These are phyloP conservation scores for Filosporella fistucella DNA, from an alignment of 495 filamentous ascomycete genomes.

Conservation along the genomic window DNA sequence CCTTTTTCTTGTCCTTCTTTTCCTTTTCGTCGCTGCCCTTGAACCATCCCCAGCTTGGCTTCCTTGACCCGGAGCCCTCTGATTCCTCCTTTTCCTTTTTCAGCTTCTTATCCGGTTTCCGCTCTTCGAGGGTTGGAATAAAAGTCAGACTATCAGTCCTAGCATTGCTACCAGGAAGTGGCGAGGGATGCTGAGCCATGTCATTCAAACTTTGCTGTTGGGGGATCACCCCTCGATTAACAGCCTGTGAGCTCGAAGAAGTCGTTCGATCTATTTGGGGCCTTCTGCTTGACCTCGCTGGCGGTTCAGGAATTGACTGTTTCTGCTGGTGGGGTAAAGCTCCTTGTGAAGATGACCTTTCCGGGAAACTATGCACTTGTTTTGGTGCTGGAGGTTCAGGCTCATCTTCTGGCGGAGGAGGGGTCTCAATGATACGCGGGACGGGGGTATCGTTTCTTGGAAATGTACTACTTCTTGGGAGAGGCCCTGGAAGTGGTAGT, in stretches of 20 bases:
- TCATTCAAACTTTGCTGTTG: constrained; percentile 49
- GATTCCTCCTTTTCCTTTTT: constrained; percentile 56
- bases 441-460: constrained; percentile 35
- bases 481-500: constrained; percentile 7
- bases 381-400: constrained; percentile 8
- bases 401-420: constrained; percentile 42
- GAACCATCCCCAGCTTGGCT: constrained; percentile 75
- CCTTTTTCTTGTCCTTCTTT: constrained; percentile 56
- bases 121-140: constrained; percentile 76
- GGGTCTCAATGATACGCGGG: constrained; percentile 68
- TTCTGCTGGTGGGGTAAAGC: constrained; percentile 22
- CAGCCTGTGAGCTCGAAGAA: constrained; percentile 10
- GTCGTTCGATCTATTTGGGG: constrained; percentile 32
- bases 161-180: constrained; percentile 64
- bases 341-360: constrained; percentile 55
- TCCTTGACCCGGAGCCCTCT: constrained; percentile 43
- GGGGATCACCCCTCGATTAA: constrained; percentile 5
- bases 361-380: constrained; percentile 31
- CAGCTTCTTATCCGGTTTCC: constrained; percentile 59
- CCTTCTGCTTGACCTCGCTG: constrained; percentile 42
- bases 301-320: constrained; percentile 33
- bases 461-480: constrained; percentile 19
- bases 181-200: constrained; percentile 54
- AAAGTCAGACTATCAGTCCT: constrained; percentile 78
- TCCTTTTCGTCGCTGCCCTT: constrained; percentile 51